Base-by-base conservation (phyloP, 176 grass and related monocot genomes). In the Panicum miliaceum region DNA sequence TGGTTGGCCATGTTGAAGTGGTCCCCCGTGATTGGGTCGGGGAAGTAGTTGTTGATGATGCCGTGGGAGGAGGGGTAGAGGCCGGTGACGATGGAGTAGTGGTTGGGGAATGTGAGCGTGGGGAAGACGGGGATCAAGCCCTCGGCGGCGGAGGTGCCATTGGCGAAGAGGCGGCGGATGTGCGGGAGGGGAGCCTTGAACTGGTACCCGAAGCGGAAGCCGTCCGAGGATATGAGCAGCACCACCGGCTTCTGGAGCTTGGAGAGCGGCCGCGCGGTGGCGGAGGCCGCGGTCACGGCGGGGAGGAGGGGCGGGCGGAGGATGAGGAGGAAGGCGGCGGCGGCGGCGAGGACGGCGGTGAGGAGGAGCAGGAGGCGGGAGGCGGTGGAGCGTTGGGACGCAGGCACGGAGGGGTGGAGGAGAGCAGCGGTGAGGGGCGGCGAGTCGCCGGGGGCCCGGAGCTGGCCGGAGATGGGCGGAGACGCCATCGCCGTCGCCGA, bases 31-130 rank as follows among this genome's bases (percentile, higher is more conserved):
- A 87, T 3, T 2, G 96, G 91, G 47, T 99, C 96, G 68, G 92
- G 86, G 84, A 99, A 99, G 73, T 71, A 62, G 84, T 99, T 96
- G 88, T 94, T 96, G 86, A 99, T 91, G 82, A 99, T 94, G 68
- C 96, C 96, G 72, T 99, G 96, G 53, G 91, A 89, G 29, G 91
- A 48, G 0, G 93, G 93, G 81, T 99, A 95, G 22, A 99, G 84
- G 4, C 93, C 96, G 18, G 96, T 96, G 87, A 89, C 93, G 86
- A 99, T 99, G 86, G 96, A 99, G 47, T 99, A 99, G 84, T 99
- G 96, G 64, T 99, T 99, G 74, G 96, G 96, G 78, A 99, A 96
- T 38, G 93, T 96, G 48, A 92, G 87, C 20, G 96, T 94, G n/a
- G 96, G 93, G 88, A 94, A 99, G 64, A 99, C 89, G 3, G 96